phyloP scores from a whole-genome alignment of 2,329 filamentous ascomycete species.

The Tricladium varicosporioides region DNA sequence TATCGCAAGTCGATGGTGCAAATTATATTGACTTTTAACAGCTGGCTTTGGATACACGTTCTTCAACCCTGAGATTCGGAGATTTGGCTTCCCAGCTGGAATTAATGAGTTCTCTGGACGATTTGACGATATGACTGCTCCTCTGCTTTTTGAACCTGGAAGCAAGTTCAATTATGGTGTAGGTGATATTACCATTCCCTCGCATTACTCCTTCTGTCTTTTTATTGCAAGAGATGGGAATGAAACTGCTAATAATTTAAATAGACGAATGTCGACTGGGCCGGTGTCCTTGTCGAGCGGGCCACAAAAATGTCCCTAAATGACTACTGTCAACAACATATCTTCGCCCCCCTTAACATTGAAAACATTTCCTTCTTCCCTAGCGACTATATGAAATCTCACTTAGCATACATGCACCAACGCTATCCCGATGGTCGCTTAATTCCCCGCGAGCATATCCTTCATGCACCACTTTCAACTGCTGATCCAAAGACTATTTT shows the following conservation, averaged over 20 bases:
- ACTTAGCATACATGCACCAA: slow-evolving; percentile 2
- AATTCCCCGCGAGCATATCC: neutral
- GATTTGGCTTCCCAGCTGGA: slow-evolving; percentile 45
- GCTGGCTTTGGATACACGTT: slow-evolving; percentile 59
- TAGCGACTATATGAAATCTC: neutral
- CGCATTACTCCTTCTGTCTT: too few species aligned
- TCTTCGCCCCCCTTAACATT: slow-evolving; percentile 44
- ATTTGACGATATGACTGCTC: slow-evolving; percentile 19
- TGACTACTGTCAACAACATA: slow-evolving; percentile 46
- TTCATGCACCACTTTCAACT: neutral
- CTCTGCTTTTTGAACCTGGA: slow-evolving; percentile 61
- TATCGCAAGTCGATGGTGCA: neutral
- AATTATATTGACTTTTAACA: slow-evolving; percentile 20
- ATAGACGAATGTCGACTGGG: slow-evolving; percentile 54
- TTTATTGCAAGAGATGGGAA: too few species aligned
- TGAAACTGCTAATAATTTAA: too few species aligned
- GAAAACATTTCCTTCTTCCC: slow-evolving; percentile 19
- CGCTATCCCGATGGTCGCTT: slow-evolving; percentile 5
- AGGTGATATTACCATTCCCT: slow-evolving; percentile 34
- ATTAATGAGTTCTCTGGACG: slow-evolving; percentile 27
- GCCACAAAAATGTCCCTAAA: slow-evolving; percentile 43
- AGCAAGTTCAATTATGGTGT: slow-evolving; percentile 60
- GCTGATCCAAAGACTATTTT: slow-evolving; percentile 34
- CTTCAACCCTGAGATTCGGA: slow-evolving; percentile 48
- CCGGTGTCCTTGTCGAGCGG: slow-evolving; percentile 48